These are phyloP conservation scores for Aspergillus aculeatinus DNA, from an alignment of 2,329 filamentous ascomycete genomes.

Conservation along the genomic window DNA sequence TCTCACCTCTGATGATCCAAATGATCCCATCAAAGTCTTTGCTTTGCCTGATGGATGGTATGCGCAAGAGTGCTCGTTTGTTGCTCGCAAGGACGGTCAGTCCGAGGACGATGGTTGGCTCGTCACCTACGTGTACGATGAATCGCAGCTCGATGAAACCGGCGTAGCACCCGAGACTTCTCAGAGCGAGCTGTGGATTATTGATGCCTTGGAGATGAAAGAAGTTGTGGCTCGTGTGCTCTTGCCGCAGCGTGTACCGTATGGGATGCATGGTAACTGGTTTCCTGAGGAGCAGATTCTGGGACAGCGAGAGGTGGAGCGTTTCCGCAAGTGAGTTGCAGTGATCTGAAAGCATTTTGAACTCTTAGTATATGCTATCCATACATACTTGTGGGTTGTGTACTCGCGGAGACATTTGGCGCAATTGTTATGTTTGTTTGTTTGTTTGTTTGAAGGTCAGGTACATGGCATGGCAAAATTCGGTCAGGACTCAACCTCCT, in stretches of 20 bases:
- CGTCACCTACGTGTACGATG: constrained; percentile 69
- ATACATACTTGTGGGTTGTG: too few relatives aligned
- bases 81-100: constrained; percentile 46
- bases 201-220: constrained; percentile 63
- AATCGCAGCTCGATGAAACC: constrained; percentile 57
- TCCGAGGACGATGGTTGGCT: constrained; percentile 67
- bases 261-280: constrained; percentile 66
- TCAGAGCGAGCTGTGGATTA: constrained; percentile 65
- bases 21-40: constrained; percentile 63
- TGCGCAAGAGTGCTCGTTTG: constrained; percentile 67
- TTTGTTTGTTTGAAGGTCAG: background rate
- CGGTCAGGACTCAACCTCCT: background rate
- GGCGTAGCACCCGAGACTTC: constrained; percentile 49
- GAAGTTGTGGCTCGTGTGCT: constrained; percentile 54
- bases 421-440: background rate
- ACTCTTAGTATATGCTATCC: too few relatives aligned
- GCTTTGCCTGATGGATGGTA: constrained; percentile 60
- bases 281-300: constrained; percentile 55
- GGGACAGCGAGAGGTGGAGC: constrained; percentile 39
- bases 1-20: constrained; percentile 42
- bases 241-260: constrained; percentile 67
- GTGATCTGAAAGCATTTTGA: too few relatives aligned
- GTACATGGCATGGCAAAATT: background rate
- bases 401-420: too few relatives aligned
- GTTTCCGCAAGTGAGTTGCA: background rate